phyloP scores from a whole-genome alignment of 768 basidiomycete genomes.

The Pleurotus tuoliensis region DNA sequence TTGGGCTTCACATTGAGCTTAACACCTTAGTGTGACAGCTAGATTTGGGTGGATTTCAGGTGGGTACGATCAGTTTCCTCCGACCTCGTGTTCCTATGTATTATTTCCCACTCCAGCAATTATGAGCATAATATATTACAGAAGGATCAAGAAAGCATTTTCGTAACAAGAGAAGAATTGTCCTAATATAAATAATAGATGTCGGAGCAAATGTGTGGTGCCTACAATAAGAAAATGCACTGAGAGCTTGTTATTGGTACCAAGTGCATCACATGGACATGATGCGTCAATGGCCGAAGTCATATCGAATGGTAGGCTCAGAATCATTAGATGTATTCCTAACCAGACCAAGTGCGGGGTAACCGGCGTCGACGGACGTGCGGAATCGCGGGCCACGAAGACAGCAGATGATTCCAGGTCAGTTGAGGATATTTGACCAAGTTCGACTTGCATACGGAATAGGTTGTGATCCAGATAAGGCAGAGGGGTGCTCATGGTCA shows the following conservation, averaged over 20 bases:
- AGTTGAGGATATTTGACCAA: slow-evolving; percentile 2
- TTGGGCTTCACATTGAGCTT: slow-evolving; percentile 1
- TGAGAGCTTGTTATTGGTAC: background rate
- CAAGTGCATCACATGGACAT: slow-evolving; percentile 6
- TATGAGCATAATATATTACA: background rate
- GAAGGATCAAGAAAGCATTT: background rate
- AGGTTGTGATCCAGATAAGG: background rate
- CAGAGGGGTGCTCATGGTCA: background rate
- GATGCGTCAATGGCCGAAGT: slow-evolving; percentile 2
- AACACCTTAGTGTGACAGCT: background rate
- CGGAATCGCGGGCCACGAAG: too few species aligned
- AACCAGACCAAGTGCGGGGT: background rate
- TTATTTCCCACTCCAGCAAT: background rate
- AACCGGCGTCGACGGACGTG: background rate
- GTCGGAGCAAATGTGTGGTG: background rate
- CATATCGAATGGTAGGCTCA: background rate
- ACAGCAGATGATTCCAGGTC: too few species aligned
- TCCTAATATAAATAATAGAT: slow-evolving; percentile 1
- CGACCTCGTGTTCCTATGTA: slow-evolving; percentile 8
- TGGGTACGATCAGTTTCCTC: slow-evolving; percentile 6
- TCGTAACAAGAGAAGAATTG: too few species aligned
- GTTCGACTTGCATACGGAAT: slow-evolving; percentile 1
- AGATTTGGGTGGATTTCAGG: background rate
- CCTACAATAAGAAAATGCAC: background rate
- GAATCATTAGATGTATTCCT: too few species aligned